Conservation (phyloP, 129 eudicot genomes). For the Helianthus tuberosus region DNA sequence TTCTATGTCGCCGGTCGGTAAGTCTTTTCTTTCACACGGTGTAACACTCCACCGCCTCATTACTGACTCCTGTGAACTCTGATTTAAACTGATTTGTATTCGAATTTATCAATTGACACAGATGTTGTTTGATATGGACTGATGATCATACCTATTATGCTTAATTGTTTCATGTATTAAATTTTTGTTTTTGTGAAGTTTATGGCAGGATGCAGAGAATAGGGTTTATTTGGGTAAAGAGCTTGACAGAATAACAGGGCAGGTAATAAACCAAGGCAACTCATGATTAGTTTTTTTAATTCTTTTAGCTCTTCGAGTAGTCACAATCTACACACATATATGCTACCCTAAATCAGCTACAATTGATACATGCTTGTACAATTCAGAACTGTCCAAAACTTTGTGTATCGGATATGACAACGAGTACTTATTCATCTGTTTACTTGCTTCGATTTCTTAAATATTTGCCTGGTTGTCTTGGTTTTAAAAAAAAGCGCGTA, state of each 20-base stretch:
- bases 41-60: neutral
- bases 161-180: neutral
- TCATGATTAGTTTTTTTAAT: neutral
- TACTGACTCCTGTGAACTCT: slow-evolving; percentile 2
- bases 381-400: too few relatives aligned
- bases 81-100: neutral
- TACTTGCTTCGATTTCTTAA: slow-evolving; percentile 11
- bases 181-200: slow-evolving; percentile 37
- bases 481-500: too few relatives aligned
- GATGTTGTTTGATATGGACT: too few relatives aligned
- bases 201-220: slow-evolving; percentile 93
- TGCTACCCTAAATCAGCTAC: neutral
- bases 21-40: neutral
- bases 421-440: neutral
- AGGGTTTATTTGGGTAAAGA: slow-evolving; percentile 77
- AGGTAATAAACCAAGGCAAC: slow-evolving; percentile 41
- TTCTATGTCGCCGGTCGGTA: slow-evolving; percentile 94
- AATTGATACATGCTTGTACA: neutral
- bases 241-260: slow-evolving; percentile 91
- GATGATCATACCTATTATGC: neutral
- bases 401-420: too few relatives aligned
- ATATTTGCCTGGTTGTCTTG: neutral
- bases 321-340: neutral
- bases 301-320: neutral
- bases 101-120: neutral